phyloP scores from a whole-genome alignment of 768 basidiomycete genomes.

The Leccinum rimulosum region DNA sequence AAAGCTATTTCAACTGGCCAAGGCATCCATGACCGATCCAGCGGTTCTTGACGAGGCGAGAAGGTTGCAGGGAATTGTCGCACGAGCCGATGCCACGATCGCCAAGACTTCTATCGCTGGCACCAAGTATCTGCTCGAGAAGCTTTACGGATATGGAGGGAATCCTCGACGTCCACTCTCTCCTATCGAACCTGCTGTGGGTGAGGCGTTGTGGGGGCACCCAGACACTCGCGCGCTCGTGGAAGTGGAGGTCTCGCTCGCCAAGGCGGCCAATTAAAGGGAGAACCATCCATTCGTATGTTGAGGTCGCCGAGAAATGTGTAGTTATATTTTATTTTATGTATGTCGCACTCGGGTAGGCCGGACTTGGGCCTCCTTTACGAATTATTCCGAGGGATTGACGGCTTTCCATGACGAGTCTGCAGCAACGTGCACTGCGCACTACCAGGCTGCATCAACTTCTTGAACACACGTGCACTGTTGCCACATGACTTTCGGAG shows the following conservation, averaged over 20 bases:
- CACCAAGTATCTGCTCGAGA: constrained; percentile 78
- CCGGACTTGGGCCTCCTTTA: neutral
- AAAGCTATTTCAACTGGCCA: constrained; percentile 62
- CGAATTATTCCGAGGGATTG: neutral
- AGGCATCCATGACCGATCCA: constrained; percentile 52
- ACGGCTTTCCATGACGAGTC: neutral
- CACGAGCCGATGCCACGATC: constrained; percentile 77
- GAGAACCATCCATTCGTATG: neutral
- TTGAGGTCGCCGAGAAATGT: neutral
- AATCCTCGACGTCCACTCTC: constrained; percentile 74
- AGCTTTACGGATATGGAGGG: constrained; percentile 79
- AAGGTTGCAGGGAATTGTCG: constrained; percentile 75
- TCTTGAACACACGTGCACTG: neutral
- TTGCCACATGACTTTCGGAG: constrained; percentile 1
- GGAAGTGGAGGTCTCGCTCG: constrained; percentile 56
- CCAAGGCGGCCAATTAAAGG: constrained; percentile 28
- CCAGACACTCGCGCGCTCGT: constrained; percentile 69
- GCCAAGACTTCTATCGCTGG: constrained; percentile 75
- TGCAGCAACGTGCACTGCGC: neutral
- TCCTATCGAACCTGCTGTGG: constrained; percentile 55
- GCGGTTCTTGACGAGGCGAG: constrained; percentile 65
- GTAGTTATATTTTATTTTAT: neutral
- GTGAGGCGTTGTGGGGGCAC: constrained; percentile 67
- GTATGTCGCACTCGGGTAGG: neutral
- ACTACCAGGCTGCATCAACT: neutral